A percentile compares a stretch with the other conserved stretches of the same genome.
Conservation (phyloP, 2,329 filamentous ascomycete species). For the Penicillium polonicum region DNA sequence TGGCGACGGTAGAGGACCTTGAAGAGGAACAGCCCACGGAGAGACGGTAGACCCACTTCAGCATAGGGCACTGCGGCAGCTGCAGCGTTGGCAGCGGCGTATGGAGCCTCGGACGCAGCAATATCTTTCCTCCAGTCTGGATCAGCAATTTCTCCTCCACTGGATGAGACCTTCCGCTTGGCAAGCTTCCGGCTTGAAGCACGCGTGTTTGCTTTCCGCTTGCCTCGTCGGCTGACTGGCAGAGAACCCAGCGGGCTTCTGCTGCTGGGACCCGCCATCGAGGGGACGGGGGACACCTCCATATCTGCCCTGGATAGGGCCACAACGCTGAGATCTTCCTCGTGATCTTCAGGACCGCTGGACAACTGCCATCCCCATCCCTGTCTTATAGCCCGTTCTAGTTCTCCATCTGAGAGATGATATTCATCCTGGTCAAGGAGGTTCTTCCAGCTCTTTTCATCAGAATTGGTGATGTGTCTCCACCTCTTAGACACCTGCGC, state of each 20-base stretch:
- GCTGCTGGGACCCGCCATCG: slow-evolving; percentile 27
- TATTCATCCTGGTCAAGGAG: slow-evolving; percentile 84
- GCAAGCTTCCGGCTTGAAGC: slow-evolving; percentile 53
- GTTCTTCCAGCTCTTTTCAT: slow-evolving; percentile 95
- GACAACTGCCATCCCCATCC: slow-evolving; percentile 99
- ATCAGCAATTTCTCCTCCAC: slow-evolving; percentile 42
- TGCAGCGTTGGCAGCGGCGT: slow-evolving; percentile 81
- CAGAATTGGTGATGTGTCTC: slow-evolving; percentile 84
- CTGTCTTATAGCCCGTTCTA: slow-evolving; percentile 80
- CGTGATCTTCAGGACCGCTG: slow-evolving; percentile 68
- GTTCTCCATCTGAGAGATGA: slow-evolving; percentile 72
- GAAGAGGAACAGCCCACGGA: slow-evolving; percentile 86
- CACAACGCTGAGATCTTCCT: slow-evolving; percentile 71
- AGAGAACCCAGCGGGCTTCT: slow-evolving; percentile 22
- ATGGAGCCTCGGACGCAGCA: slow-evolving; percentile 71
- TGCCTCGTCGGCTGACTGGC: slow-evolving; percentile 37
- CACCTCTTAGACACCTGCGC: slow-evolving; percentile 93
- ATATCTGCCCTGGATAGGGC: slow-evolving; percentile 40
- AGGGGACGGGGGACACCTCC: slow-evolving; percentile 29
- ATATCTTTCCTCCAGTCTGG: slow-evolving; percentile 49
- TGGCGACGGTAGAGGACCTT: slow-evolving; percentile 95
- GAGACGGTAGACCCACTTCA: slow-evolving; percentile 70
- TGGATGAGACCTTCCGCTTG: slow-evolving; percentile 55
- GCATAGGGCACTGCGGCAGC: slow-evolving; percentile 78
- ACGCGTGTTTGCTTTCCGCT: slow-evolving; percentile 51